Evolutionary conservation across 129 eudicot genomes (phyloP).

Genomic region (Tanacetum coccineum): DNA sequence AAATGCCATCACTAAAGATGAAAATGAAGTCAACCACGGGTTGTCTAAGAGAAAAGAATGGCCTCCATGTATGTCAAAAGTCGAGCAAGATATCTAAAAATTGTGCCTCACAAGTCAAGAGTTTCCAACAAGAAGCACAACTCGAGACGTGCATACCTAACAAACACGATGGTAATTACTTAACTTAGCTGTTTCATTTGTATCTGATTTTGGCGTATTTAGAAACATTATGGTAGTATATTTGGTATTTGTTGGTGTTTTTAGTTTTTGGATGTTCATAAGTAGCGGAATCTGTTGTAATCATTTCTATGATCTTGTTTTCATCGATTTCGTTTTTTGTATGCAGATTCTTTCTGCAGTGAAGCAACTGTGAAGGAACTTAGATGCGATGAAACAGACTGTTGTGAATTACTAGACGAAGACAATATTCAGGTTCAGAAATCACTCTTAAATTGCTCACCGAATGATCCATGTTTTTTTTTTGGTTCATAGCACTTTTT

Average conservation of each 20-base stretch:
- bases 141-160: constrained; percentile 24
- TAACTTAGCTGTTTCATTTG: constrained; percentile 6
- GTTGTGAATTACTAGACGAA: constrained; percentile 36
- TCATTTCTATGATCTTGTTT: constrained; percentile 8
- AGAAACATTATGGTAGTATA: too few relatives aligned
- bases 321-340: not conserved
- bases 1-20: constrained; percentile 97
- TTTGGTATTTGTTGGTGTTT: too few relatives aligned
- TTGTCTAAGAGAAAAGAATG: constrained; percentile 64
- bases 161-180: constrained; percentile 54
- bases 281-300: not conserved
- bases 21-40: constrained; percentile 70
- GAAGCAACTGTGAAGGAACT: constrained; percentile 29
- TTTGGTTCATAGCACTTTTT: too few relatives aligned
- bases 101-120: constrained; percentile 41
- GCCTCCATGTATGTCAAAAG: constrained; percentile 71
- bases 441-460: constrained; percentile 13
- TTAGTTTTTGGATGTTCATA: too few relatives aligned
- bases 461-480: too few relatives aligned
- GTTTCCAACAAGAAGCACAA: constrained; percentile 41
- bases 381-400: constrained; percentile 37
- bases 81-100: constrained; percentile 63
- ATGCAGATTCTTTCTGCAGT: constrained; percentile 37
- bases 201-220: not conserved
- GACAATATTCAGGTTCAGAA: constrained; percentile 35